Evolutionary conservation across 1,284 basidiomycete species (phyloP), one percentile per base, ranked within the genome.

Genomic region (Irpex sp.): DNA sequence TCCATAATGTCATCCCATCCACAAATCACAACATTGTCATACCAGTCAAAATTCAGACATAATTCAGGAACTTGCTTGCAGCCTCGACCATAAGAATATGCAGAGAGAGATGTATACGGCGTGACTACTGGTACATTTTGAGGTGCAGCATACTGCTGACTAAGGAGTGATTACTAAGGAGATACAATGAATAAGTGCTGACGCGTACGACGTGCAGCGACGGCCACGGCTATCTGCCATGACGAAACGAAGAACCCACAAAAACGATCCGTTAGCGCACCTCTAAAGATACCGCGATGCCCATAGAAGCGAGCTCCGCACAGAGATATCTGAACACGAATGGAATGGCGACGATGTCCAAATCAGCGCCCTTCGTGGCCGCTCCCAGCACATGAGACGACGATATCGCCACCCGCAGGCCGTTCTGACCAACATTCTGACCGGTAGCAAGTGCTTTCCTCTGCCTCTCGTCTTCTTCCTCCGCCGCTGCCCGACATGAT

Each of bases 271-370:
- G 19, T 55, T 63, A 80, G 59, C 67, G 77, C 61, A 92, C 83
- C 74, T 90, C 86, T 57, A 94, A 73, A 36, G 91, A 91, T 58
- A 94, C 83, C n/a, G 88, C 85, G 66, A 94, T 93, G 34, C 91
- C 91, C 92, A 94, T 94, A 4, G 91, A 87, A 26, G 91, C 92
- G 61, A 94, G 75, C 74, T 94, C 91, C 5, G 91, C 91, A 73
- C 92, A 94, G 6, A 96, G 82, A 75, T 95, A 94, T 61, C 93
- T 83, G 78, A 96, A 96, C 57, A 98, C 97, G 73, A 95, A 99
- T 5, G 97, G 97, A 26, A 99, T 88, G 5, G 97, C 97, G 60
- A 98, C 87, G 54, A 98, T 90, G 75, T 97, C 96, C 75, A 97
- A 85, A 71, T 94, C 88, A 4, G 91, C 88, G 49, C 89, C 89